A percentile compares a stretch with the other conserved stretches of the same genome.
Conservation (phyloP, 805 yeast species). For the Pichia californica region DNA sequence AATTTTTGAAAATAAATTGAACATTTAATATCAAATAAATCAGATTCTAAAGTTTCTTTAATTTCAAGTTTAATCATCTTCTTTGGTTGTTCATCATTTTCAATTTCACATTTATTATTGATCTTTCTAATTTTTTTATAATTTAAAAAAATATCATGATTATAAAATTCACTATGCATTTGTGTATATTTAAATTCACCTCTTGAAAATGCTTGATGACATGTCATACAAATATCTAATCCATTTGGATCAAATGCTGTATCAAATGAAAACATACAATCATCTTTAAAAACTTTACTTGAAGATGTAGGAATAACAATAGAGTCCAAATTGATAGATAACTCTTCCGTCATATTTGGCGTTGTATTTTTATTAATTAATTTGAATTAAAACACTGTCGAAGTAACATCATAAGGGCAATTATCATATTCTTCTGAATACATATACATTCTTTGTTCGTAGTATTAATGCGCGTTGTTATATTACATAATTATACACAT, state of each 20-base stretch:
- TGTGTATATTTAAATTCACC: conserved; percentile 42
- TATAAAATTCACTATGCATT: conserved; percentile 46
- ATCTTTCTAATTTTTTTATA: conserved; percentile 48
- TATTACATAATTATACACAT: no score
- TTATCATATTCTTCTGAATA: no score
- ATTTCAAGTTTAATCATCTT: conserved; percentile 65
- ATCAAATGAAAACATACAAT: conserved; percentile 82
- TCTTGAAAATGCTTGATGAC: conserved; percentile 67
- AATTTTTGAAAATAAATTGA: conserved; percentile 35
- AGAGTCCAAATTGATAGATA: conserved; percentile 10
- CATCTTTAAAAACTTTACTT: conserved; percentile 68
- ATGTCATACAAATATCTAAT: conserved; percentile 66
- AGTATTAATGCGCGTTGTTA: no score
- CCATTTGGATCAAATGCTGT: conserved; percentile 52
- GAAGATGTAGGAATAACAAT: conserved; percentile 25
- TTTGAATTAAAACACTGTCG: no score
- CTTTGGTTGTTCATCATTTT: conserved; percentile 26
- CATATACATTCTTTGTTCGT: no score
- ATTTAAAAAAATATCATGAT: conserved; percentile 56
- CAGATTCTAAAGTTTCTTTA: conserved; percentile 56
- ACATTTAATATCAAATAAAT: conserved; percentile 44
- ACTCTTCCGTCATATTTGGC: not conserved
- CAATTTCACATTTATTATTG: no score
- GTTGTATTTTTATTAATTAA: no score
- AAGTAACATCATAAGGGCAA: no score